Evolutionary conservation across 2,329 filamentous ascomycete genomes (phyloP), one percentile per base, ranked within the genome.

Genomic region (Cytospora leucostoma): DNA sequence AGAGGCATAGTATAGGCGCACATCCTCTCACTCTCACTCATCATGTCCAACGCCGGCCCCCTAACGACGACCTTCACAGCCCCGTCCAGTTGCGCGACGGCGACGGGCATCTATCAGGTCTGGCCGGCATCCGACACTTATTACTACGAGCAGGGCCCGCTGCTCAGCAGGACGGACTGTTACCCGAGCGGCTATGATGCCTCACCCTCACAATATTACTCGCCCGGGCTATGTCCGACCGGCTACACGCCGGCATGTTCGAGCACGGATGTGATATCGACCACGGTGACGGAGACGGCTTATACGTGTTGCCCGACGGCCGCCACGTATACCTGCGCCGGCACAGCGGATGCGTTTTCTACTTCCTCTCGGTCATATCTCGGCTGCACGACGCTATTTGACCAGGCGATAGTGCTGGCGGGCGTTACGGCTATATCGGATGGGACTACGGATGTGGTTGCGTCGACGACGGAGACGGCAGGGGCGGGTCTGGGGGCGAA

Each of bases 191-290:
- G 66, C 15, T 72, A 71, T 44, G 67, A 70, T 54, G 64, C 70
- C 21, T 63, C 59, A 35, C 66, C 70, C 12, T 62, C 65, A 11
- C 67, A 68, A 15, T 71, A 72, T 63, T 71, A 71, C 63, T 72
- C 70, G 19, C 70, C 71, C 10, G 70, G 67, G 3, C 62, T 67
- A 47, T 72, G 71, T 40, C 70, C 71, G 3, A 52, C 60, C 37
- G 70, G 70, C 10, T 71, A 72, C 63, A 72, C 71, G 7, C 56
- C 68, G 17, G 70, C 70, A 35, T 72, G 71, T 53, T 69, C 70
- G 27, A 70, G 65, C 33, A 49, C 67, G 33, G 59, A 66, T 15
- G 54, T 65, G 1, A 27, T 62, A 44, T 65, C 62, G 32, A 65
- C 64, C 8, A 60, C 64, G 49, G 56, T n/a, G 53, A 68, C 68